Percentiles rank a stretch among this genome's conserved stretches.
These are phyloP conservation scores for Rhodotorula sp. DNA, from an alignment of 1,284 basidiomycete species.

Conservation along the genomic window DNA sequence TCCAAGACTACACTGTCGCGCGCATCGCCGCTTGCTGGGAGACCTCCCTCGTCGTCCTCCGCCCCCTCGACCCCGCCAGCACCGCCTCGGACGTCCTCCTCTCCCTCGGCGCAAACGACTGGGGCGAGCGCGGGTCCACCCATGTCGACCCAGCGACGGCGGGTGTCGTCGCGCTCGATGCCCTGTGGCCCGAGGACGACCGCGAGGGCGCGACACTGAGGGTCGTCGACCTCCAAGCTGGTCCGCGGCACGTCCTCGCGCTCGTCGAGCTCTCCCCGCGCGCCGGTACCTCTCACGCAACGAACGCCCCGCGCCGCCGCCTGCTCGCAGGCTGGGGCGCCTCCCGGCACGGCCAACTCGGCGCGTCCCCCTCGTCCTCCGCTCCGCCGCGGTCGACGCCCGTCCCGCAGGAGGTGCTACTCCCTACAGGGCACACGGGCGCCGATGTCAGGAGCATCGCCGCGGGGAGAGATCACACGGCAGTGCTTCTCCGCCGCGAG, in stretches of 20 bases:
- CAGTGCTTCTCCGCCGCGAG: constrained; percentile 11
- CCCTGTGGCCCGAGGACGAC: constrained; percentile 24
- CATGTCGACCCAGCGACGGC: constrained; percentile 34
- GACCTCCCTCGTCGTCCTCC: constrained; percentile 70
- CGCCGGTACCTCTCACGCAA: too few species aligned
- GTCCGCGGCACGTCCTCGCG: constrained; percentile 70
- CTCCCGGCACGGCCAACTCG: constrained; percentile 76
- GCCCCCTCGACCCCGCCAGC: constrained; percentile 30
- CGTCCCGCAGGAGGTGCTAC: constrained; percentile 52
- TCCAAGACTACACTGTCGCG: not conserved
- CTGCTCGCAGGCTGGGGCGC: constrained; percentile 76
- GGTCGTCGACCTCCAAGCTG: constrained; percentile 58
- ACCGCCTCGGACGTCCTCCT: constrained; percentile 62
- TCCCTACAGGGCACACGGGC: not conserved
- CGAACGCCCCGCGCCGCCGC: not conserved
- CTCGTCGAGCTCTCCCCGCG: constrained; percentile 50
- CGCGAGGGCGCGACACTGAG: not conserved
- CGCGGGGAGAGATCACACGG: constrained; percentile 41
- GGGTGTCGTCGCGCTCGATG: constrained; percentile 22
- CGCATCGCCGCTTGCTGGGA: constrained; percentile 73
- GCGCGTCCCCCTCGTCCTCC: constrained; percentile 43
- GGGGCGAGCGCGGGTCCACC: constrained; percentile 71
- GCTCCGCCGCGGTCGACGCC: not conserved
- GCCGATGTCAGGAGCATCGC: constrained; percentile 9
- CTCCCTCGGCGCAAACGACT: constrained; percentile 79